phyloP scores from a whole-genome alignment of 495 filamentous ascomycete species.

The Haplographium delicatum region DNA sequence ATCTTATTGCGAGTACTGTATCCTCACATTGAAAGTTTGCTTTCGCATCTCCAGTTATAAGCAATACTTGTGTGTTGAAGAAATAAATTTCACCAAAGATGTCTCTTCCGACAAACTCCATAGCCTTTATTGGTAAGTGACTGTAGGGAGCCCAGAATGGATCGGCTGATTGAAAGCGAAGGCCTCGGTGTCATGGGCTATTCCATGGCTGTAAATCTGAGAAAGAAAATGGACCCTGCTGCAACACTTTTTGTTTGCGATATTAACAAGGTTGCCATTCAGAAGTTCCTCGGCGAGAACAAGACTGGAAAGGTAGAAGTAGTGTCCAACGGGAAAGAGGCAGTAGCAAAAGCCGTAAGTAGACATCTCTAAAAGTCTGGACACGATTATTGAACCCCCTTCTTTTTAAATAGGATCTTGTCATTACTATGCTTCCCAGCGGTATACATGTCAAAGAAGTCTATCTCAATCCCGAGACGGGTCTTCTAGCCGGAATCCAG shows the following conservation, averaged over 20 bases:
- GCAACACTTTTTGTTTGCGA: conserved; percentile 1
- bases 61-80: no score
- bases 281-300: neutral
- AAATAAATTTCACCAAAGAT: no score
- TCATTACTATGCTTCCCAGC: conserved; percentile 5
- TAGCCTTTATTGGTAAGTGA: no score
- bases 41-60: no score
- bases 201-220: conserved; percentile 5
- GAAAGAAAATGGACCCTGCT: neutral
- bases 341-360: neutral
- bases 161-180: no score
- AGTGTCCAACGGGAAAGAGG: neutral
- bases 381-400: no score
- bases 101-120: no score
- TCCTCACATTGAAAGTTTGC: no score
- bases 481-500: neutral
- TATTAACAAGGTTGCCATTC: conserved; percentile 1
- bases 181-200: conserved; percentile 8
- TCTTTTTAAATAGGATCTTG: conserved; percentile 5
- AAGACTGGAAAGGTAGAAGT: neutral
- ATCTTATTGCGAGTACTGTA: no score
- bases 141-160: no score
- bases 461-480: neutral
- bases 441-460: neutral
- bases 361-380: no score